Evolutionary conservation across 139 green algal species (phyloP).

Genomic region (Auxenochlorella pyrenoidosa): DNA sequence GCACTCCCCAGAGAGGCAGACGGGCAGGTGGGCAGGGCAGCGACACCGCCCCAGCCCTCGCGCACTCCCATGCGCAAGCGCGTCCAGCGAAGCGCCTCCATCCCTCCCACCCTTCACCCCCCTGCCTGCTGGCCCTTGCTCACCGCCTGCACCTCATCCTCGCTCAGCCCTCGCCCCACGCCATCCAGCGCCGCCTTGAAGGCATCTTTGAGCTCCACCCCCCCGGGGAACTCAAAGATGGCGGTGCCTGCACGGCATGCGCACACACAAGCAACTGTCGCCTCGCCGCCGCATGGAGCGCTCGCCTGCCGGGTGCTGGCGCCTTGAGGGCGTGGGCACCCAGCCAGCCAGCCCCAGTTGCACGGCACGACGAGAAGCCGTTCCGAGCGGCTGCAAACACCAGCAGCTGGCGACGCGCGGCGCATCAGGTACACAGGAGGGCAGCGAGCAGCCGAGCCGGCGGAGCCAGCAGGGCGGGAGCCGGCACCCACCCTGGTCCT

Average conservation of each 20-base stretch:
- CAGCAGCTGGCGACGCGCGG: no score
- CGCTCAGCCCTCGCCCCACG: not conserved
- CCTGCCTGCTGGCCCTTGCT: not conserved
- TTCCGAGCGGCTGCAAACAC: no score
- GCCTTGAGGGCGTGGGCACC: no score
- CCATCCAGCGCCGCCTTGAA: constrained; percentile 19
- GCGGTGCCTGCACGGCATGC: constrained; percentile 33
- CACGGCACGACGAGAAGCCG: no score
- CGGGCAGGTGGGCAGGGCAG: not conserved
- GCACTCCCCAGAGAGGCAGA: no score
- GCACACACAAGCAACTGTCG: no score
- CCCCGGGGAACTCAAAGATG: constrained; percentile 13
- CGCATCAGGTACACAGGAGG: no score
- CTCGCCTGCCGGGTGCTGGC: no score
- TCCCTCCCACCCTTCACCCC: not conserved
- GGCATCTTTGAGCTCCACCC: constrained; percentile 8
- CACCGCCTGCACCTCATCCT: constrained; percentile 18
- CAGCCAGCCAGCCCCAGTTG: no score
- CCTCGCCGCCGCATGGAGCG: no score
- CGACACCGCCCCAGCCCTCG: not conserved
- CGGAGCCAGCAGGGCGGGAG: no score
- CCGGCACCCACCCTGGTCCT: constrained; percentile 18
- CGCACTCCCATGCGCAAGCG: no score
- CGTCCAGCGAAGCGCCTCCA: not conserved
- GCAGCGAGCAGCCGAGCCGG: not conserved